Evolutionary conservation across 495 filamentous ascomycete species (phyloP).

Genomic region (Oleoguttula mirabilis): DNA sequence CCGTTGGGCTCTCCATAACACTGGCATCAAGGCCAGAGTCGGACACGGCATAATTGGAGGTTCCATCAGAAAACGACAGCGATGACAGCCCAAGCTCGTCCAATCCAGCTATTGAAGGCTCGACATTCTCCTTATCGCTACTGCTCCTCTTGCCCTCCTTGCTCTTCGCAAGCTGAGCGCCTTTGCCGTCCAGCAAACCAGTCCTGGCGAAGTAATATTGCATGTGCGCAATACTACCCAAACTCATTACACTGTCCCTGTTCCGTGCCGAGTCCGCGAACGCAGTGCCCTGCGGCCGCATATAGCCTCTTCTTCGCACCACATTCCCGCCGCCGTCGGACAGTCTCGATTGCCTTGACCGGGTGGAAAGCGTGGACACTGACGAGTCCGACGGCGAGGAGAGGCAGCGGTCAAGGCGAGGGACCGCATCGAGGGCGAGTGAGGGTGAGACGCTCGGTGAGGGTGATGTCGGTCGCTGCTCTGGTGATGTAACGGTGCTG

Average conservation of each 20-base stretch:
- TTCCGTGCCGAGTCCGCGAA: conserved; percentile 84
- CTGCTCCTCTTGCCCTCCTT: conserved; percentile 40
- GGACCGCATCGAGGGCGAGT: conserved; percentile 50
- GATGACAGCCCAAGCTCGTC: conserved; percentile 9
- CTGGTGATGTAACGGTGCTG: conserved; percentile 7
- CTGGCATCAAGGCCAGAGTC: conserved; percentile 24
- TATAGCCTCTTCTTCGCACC: conserved; percentile 59
- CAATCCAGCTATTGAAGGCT: conserved; percentile 1
- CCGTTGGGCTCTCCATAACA: conserved; percentile 46
- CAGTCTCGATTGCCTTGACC: conserved; percentile 26
- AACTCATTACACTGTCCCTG: conserved; percentile 83
- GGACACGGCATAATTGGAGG: conserved; percentile 10
- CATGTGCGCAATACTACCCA: conserved; percentile 92
- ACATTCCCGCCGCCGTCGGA: conserved; percentile 44
- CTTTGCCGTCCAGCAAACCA: conserved; percentile 85
- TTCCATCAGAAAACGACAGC: conserved; percentile 14
- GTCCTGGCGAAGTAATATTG: conserved; percentile 98
- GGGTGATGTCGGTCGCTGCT: conserved; percentile 36
- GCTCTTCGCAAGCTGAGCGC: conserved; percentile 63
- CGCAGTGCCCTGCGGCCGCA: conserved; percentile 77
- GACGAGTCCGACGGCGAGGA: conserved; percentile 65
- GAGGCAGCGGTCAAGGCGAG: conserved; percentile 57
- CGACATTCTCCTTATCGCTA: conserved; percentile 17
- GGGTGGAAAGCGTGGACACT: conserved; percentile 44
- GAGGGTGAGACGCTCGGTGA: conserved; percentile 56